phyloP scores from a whole-genome alignment of 2,329 filamentous ascomycete genomes.

The Chaetomium sp. region DNA sequence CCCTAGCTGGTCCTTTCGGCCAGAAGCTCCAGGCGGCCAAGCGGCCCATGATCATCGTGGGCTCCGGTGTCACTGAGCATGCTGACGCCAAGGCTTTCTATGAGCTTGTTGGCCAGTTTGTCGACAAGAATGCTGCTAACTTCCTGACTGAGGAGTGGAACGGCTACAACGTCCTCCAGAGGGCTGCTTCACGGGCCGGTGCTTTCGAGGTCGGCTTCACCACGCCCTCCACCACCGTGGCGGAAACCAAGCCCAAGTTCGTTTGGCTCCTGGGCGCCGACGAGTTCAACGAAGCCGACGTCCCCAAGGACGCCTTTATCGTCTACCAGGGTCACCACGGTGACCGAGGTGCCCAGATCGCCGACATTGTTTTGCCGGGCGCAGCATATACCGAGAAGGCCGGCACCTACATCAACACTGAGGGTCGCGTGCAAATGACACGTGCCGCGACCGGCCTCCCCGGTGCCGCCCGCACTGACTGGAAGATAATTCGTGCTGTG shows the following conservation, averaged over 20 bases:
- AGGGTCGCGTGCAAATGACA: conserved; percentile 91
- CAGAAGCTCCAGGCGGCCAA: conserved; percentile 85
- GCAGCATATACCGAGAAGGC: conserved; percentile 97
- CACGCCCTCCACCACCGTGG: conserved; percentile 72
- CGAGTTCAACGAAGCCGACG: conserved; percentile 75
- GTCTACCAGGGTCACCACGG: conserved; percentile 98
- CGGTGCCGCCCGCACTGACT: conserved; percentile 88
- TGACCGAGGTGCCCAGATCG: conserved; percentile 85
- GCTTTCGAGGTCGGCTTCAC: conserved; percentile 96
- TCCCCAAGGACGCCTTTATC: conserved; percentile 93
- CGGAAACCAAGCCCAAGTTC: conserved; percentile 84
- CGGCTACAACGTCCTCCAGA: conserved; percentile 93
- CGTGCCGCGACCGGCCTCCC: conserved; percentile 83
- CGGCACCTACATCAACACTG: conserved; percentile 94
- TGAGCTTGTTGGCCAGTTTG: conserved; percentile 81
- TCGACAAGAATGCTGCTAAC: conserved; percentile 85
- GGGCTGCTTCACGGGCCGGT: conserved; percentile 83
- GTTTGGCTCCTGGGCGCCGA: conserved; percentile 95
- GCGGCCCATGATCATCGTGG: conserved; percentile 93
- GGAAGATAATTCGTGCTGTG: conserved; percentile 94
- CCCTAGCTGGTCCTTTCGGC: conserved; percentile 79
- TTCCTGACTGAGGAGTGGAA: conserved; percentile 92
- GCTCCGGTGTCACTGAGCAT: conserved; percentile 87
- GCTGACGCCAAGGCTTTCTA: conserved; percentile 87
- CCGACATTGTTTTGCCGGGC: conserved; percentile 87